Conservation (phyloP, 2,329 filamentous ascomycete genomes). For the Scopulariopsis brevicaulis region DNA sequence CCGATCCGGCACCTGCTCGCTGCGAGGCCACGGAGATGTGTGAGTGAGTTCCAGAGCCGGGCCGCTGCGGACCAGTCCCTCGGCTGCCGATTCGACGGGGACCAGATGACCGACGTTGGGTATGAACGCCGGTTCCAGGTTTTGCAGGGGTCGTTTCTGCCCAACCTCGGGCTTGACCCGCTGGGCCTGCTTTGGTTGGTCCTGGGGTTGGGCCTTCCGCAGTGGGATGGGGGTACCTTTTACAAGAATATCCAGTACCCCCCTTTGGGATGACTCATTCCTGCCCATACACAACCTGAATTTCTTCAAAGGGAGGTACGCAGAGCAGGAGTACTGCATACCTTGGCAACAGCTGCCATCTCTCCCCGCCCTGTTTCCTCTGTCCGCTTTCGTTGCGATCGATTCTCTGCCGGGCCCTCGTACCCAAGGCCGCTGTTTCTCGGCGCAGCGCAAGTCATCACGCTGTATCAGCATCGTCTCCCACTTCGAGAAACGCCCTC, state of each 20-base stretch:
- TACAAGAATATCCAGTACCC: neutral
- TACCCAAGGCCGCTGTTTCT: neutral
- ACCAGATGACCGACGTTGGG: neutral
- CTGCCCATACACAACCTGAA: neutral
- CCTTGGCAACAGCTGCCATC: neutral
- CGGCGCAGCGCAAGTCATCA: neutral
- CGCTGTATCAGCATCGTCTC: neutral
- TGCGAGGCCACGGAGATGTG: neutral
- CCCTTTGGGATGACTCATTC: neutral
- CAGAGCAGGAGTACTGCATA: neutral
- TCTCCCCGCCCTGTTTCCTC: neutral
- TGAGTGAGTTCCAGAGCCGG: neutral
- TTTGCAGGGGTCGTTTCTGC: slow-evolving; percentile 5
- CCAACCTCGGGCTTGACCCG: slow-evolving; percentile 5
- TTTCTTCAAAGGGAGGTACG: neutral
- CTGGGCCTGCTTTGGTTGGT: neutral
- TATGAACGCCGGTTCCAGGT: slow-evolving; percentile 5
- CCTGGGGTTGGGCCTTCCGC: neutral
- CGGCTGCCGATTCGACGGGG: neutral
- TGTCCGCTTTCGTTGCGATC: neutral
- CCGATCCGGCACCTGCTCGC: neutral
- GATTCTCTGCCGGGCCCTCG: neutral
- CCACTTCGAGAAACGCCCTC: neutral
- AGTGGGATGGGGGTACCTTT: neutral
- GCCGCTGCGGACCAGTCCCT: neutral